Evolutionary conservation across 257 asterid genomes (phyloP).

Genomic region (Solanum medicagineum): DNA sequence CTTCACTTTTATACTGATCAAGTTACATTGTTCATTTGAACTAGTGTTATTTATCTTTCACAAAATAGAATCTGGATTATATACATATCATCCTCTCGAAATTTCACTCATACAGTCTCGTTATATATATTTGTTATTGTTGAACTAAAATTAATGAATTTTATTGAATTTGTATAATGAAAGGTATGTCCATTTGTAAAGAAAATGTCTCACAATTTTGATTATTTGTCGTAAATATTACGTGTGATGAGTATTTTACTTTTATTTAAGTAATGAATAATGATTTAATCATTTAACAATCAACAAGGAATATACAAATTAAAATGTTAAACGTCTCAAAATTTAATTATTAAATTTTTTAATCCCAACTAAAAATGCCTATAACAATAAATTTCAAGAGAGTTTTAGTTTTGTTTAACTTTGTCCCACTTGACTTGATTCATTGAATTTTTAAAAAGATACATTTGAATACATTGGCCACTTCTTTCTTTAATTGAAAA

Average conservation of each 20-base stretch:
- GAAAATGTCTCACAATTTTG: neutral
- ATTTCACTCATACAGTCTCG: neutral
- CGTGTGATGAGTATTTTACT: neutral
- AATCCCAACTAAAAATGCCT: neutral
- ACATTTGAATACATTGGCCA: neutral
- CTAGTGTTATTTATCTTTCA: too few species aligned
- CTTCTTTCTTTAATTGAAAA: neutral
- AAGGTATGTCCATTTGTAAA: neutral
- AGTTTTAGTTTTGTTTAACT: neutral
- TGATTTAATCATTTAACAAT: neutral
- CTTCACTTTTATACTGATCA: too few species aligned
- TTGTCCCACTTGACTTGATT: neutral
- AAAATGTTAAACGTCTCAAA: too few species aligned
- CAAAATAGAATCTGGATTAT: too few species aligned
- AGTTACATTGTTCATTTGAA: neutral
- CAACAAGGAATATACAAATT: too few species aligned
- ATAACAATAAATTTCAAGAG: neutral
- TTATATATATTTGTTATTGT: too few species aligned
- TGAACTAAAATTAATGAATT: too few species aligned
- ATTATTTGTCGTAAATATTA: neutral
- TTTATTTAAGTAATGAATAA: too few species aligned
- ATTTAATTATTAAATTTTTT: too few species aligned
- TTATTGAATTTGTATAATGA: neutral
- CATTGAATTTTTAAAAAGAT: neutral
- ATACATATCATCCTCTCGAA: neutral